phyloP scores from a whole-genome alignment of 192 early-diverging fungal species.

The Geranomyces michiganensis region DNA sequence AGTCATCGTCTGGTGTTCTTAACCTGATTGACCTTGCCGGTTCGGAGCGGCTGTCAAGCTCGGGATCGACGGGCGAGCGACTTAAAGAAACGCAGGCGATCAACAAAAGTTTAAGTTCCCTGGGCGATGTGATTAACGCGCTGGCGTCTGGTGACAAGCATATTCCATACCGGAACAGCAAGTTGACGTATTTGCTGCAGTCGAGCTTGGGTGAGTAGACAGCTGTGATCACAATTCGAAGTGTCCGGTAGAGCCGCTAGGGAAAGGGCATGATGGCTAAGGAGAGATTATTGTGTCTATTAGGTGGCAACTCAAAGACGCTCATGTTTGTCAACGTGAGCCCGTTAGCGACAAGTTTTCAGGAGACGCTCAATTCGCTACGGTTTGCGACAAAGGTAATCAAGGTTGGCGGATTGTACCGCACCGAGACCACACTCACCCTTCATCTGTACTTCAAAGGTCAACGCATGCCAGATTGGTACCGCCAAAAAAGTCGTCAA shows the following conservation, averaged over 20 bases:
- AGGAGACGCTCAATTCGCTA: conserved; percentile 87
- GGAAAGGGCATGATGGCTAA: no score
- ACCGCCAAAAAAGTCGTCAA: conserved; percentile 59
- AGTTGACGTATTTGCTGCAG: conserved; percentile 62
- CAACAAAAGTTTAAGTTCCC: conserved; percentile 87
- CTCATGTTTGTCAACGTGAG: conserved; percentile 98
- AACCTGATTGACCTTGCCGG: conserved; percentile 96
- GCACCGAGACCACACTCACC: neutral
- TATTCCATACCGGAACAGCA: conserved; percentile 94
- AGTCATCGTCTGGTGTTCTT: conserved; percentile 73
- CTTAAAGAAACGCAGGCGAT: conserved; percentile 95
- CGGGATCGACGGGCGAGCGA: conserved; percentile 84
- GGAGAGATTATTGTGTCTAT: no score
- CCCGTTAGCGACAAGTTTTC: conserved; percentile 75
- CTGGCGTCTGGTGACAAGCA: conserved; percentile 73
- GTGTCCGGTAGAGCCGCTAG: no score
- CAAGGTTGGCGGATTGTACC: neutral
- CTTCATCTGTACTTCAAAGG: conserved; percentile 24
- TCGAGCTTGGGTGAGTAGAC: conserved; percentile 46
- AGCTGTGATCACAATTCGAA: no score
- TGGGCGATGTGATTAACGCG: conserved; percentile 90
- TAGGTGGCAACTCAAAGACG: conserved; percentile 90
- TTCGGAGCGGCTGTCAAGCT: conserved; percentile 81
- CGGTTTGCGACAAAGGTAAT: conserved; percentile 91
- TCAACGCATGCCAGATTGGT: conserved; percentile 87